Percentiles rank a stretch among this genome's conserved stretches.
These are phyloP conservation scores for Magnaporthiopsis rhizophila DNA, from an alignment of 2,329 filamentous ascomycete species.

Conservation along the genomic window DNA sequence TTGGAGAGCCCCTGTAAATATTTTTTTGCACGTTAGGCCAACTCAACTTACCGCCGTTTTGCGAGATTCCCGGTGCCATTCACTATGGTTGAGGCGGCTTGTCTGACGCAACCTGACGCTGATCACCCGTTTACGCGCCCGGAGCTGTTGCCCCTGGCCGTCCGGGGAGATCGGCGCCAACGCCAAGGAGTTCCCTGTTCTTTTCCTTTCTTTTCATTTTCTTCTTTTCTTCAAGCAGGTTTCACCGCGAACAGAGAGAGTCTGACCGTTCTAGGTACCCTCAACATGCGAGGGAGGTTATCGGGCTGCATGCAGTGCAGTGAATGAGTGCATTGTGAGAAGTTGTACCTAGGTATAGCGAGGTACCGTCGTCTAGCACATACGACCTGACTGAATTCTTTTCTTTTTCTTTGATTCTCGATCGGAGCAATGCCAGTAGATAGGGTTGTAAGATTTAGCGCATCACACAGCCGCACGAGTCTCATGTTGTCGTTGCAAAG, in stretches of 20 bases:
- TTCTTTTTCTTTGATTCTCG: neutral
- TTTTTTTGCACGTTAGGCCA: neutral
- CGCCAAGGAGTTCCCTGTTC: neutral
- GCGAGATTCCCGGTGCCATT: neutral
- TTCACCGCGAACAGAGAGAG: neutral
- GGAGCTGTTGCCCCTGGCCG: neutral
- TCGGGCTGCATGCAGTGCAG: neutral
- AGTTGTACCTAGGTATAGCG: too few relatives aligned
- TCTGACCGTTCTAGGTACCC: neutral
- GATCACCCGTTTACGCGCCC: neutral
- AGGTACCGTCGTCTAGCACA: neutral
- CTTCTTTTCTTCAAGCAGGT: too few relatives aligned
- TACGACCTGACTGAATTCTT: neutral
- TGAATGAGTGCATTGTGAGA: too few relatives aligned
- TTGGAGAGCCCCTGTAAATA: neutral
- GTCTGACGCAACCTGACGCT: neutral
- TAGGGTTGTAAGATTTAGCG: too few relatives aligned
- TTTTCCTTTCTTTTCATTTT: too few relatives aligned
- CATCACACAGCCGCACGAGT: neutral
- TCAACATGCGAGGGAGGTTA: too few relatives aligned
- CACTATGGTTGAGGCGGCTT: neutral
- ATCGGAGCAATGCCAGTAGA: neutral
- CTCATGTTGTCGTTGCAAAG: neutral
- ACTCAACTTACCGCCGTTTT: neutral
- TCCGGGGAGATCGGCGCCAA: neutral